Evolutionary conservation across 441 rosid species (phyloP).

Genomic region (Jatropha podagrica): DNA sequence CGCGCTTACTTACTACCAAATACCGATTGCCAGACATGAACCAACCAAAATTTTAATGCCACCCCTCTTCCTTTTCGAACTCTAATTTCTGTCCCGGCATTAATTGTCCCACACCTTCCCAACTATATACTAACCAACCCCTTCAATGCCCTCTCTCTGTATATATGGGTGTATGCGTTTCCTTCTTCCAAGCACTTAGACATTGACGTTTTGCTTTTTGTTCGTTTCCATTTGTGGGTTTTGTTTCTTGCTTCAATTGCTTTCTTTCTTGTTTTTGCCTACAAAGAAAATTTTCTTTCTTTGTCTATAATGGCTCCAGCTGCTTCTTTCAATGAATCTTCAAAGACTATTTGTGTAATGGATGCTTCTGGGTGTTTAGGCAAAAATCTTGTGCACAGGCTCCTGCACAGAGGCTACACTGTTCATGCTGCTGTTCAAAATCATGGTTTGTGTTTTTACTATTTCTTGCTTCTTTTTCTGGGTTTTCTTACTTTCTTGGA

Average conservation of each 20-base stretch:
- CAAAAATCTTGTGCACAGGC: conserved; percentile 40
- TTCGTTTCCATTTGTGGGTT: background rate
- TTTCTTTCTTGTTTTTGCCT: background rate
- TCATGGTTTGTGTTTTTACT: conserved; percentile 28
- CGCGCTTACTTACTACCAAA: background rate
- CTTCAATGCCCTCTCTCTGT: conserved; percentile 17
- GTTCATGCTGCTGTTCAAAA: conserved; percentile 59
- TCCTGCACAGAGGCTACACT: conserved; percentile 48
- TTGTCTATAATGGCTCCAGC: conserved; percentile 37
- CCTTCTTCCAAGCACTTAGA: background rate
- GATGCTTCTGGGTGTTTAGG: conserved; percentile 61
- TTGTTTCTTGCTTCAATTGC: too few relatives aligned
- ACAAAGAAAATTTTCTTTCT: background rate
- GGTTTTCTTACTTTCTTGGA: too few relatives aligned
- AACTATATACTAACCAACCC: conserved; percentile 22
- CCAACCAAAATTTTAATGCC: conserved; percentile 15
- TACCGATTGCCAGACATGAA: conserved; percentile 11
- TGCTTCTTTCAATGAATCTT: conserved; percentile 21
- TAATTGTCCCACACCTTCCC: conserved; percentile 17
- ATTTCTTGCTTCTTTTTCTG: background rate
- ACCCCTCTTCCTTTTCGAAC: background rate
- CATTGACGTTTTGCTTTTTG: background rate
- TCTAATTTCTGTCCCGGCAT: background rate
- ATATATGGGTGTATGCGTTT: background rate
- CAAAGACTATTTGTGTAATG: conserved; percentile 56